A percentile compares a stretch with the other conserved stretches of the same genome.
These are phyloP conservation scores for Lentinus tigrinus DNA, from an alignment of 768 basidiomycete genomes.

Conservation along the genomic window DNA sequence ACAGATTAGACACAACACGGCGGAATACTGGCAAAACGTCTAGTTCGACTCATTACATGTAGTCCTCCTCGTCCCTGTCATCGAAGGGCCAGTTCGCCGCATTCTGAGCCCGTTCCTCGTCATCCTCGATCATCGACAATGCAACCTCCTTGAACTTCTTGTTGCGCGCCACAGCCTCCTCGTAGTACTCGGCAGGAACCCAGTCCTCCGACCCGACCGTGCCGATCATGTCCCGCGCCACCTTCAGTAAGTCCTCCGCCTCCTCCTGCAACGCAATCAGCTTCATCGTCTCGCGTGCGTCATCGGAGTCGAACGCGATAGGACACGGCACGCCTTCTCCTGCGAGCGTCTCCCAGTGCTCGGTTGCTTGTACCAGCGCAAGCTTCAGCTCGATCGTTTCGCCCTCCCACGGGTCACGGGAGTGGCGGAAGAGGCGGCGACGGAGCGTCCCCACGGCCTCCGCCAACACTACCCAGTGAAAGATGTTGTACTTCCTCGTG, in stretches of 20 bases:
- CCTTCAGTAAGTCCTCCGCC: constrained; percentile 31
- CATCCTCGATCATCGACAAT: too few species aligned
- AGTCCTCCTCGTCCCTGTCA: too few species aligned
- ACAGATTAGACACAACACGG: too few species aligned
- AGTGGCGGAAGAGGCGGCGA: constrained; percentile 43
- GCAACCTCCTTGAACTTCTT: constrained; percentile 31
- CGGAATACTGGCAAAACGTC: too few species aligned
- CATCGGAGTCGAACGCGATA: constrained; percentile 34
- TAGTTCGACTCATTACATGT: too few species aligned
- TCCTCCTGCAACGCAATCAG: constrained; percentile 16
- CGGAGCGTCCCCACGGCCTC: constrained; percentile 37
- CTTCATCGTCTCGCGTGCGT: constrained; percentile 36
- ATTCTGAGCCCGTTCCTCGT: too few species aligned
- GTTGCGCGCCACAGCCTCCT: constrained; percentile 29
- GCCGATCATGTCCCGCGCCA: constrained; percentile 24
- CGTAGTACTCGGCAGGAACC: constrained; percentile 44
- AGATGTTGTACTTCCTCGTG: constrained; percentile 45
- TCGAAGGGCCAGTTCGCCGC: too few species aligned
- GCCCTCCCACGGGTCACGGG: constrained; percentile 49
- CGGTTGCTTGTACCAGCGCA: constrained; percentile 38
- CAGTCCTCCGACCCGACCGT: constrained; percentile 39
- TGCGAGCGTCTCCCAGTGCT: constrained; percentile 24
- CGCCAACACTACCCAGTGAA: constrained; percentile 39
- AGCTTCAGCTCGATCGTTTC: constrained; percentile 47
- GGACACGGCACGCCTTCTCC: constrained; percentile 26